Evolutionary conservation across 2,329 filamentous ascomycete species (phyloP), one percentile per base, ranked within the genome.

Genomic region (Ophiostoma montium): DNA sequence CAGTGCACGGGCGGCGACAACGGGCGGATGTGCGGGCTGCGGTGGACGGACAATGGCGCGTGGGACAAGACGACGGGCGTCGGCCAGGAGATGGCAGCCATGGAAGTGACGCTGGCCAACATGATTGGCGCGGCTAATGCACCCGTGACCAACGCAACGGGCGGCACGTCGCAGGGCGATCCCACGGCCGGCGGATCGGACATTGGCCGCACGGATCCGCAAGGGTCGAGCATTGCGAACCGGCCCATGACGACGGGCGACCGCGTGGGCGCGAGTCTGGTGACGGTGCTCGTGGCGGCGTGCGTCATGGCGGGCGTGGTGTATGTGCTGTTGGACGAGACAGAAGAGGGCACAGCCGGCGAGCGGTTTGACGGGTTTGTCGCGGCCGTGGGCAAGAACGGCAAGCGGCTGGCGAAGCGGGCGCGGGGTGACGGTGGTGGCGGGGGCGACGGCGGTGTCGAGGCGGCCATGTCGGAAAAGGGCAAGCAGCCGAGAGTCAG

Each of bases 71-170:
- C 67, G 2, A 71, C 68, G 7, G 81, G 80, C 7, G 73, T 84
- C 2, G 82, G 82, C 5, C 79, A 84, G 61, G 80, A 84, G 62
- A 85, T 86, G 81, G 71, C 76, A 1, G 79, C 76, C 2, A 66
- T 85, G 60, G 78, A 84, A 57, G 69, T 82, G 10, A 72, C 82
- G 7, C 70, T 84, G 42, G 72, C 73, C 35, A 80, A 76, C 56
- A 68, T 81, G 60, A 73, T 82, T 46, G 56, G 67, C 33, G 53
- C 68, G 7, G 65, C 62, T 8, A 57, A 63, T 12, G 52, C 57
- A 1, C 66, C 67, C 5, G 61, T 67, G 27, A 69, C 67, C 0
- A 64, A 65, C 10, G 55, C 52, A 12, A 71, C 68, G 1, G 72
- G 71, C 47, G 74, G 73, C 41, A 73, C 70, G 13, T 76, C 72